phyloP scores from a whole-genome alignment of 352 stramenopile species.

The Phytopythium helicoides region DNA sequence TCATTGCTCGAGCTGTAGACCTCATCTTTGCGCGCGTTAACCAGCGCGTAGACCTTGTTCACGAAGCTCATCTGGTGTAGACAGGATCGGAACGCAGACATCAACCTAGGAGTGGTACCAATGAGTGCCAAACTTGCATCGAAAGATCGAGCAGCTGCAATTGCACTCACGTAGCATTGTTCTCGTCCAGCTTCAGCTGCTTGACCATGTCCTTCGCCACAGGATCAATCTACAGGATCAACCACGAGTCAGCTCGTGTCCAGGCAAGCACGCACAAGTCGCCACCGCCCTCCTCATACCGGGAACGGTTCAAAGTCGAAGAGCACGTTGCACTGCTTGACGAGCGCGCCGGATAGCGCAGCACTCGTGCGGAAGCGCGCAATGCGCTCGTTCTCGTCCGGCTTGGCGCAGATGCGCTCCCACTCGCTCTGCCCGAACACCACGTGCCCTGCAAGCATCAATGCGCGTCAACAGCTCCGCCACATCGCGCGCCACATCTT shows the following conservation, averaged over 20 bases:
- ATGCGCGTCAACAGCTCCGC: constrained; percentile 1
- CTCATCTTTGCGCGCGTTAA: constrained; percentile 61
- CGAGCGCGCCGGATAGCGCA: constrained; percentile 55
- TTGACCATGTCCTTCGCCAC: constrained; percentile 57
- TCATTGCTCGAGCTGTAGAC: constrained; percentile 61
- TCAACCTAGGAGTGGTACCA: constrained; percentile 30
- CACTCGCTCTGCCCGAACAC: constrained; percentile 73
- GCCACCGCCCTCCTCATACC: constrained; percentile 17
- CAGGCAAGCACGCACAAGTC: constrained; percentile 4
- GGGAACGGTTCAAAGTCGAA: constrained; percentile 77
- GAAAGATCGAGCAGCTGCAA: too few species aligned
- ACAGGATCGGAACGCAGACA: constrained; percentile 63
- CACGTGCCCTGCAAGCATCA: constrained; percentile 30
- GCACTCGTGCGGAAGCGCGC: constrained; percentile 74
- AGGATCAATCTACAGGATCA: constrained; percentile 38
- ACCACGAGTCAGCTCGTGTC: neutral
- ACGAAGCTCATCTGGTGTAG: constrained; percentile 72
- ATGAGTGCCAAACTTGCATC: too few species aligned
- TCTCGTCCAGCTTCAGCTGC: constrained; percentile 43
- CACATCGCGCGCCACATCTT: neutral
- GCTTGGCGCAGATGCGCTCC: constrained; percentile 56
- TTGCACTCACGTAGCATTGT: constrained; percentile 37
- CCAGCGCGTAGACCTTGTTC: constrained; percentile 63
- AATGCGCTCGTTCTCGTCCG: constrained; percentile 61
- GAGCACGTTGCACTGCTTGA: constrained; percentile 71